Evolutionary conservation across 768 basidiomycete species (phyloP).

Genomic region (Rossbeevera mucosa): DNA sequence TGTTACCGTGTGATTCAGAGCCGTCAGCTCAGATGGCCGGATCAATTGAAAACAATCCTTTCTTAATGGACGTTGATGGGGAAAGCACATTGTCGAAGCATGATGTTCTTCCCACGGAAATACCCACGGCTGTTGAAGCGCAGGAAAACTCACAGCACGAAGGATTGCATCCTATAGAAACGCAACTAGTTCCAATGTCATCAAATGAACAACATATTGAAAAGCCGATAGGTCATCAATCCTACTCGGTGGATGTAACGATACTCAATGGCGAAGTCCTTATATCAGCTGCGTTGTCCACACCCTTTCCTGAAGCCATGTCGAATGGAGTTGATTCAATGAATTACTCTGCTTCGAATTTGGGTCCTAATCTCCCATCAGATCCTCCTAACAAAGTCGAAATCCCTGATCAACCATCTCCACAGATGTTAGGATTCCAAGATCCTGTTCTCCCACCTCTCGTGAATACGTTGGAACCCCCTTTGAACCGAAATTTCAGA

Average conservation of each 20-base stretch:
- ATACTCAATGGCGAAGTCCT: neutral
- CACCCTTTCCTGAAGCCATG: neutral
- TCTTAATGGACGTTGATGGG: constrained; percentile 6
- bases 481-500: constrained; percentile 17
- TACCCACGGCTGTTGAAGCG: neutral
- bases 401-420: neutral
- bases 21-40: neutral
- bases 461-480: constrained; percentile 10
- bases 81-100: neutral
- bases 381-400: neutral
- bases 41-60: neutral
- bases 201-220: neutral
- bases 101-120: neutral
- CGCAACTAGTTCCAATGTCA: neutral
- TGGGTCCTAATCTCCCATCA: neutral
- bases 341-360: neutral
- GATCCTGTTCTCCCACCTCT: constrained; percentile 10
- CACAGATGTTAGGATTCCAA: neutral
- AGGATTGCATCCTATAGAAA: neutral
- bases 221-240: neutral
- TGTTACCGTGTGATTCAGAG: neutral
- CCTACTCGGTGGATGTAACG: neutral
- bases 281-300: neutral
- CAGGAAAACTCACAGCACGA: neutral
- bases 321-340: neutral